A percentile compares a stretch with the other conserved stretches of the same genome.
Conservation (phyloP, 306 rosid genomes). For the Fragaria nilgerrensis region DNA sequence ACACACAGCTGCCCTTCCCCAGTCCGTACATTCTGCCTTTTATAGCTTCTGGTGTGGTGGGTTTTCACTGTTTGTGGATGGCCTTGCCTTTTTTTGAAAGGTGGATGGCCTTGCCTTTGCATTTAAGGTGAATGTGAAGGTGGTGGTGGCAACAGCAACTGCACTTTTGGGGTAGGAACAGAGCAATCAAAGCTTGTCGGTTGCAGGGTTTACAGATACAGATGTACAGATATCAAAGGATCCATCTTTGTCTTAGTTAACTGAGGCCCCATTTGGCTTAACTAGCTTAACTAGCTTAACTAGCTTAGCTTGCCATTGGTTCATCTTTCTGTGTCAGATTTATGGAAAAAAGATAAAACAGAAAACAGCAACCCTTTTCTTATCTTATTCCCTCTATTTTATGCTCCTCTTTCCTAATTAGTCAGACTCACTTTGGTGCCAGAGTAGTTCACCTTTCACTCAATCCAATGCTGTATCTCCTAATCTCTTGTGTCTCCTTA, state of each 20-base stretch:
- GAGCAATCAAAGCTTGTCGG: constrained; percentile 45
- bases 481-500: constrained; percentile 72
- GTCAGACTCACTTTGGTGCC: constrained; percentile 16
- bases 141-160: not conserved
- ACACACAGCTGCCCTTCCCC: constrained; percentile 41
- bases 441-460: constrained; percentile 3
- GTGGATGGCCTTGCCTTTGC: constrained; percentile 29
- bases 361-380: not conserved
- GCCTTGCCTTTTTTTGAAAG: too few relatives aligned
- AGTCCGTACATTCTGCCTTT: constrained; percentile 24
- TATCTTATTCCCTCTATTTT: not conserved
- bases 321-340: constrained; percentile 16
- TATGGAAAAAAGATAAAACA: not conserved
- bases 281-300: not conserved
- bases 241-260: not conserved
- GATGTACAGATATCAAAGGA: not conserved
- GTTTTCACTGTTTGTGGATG: constrained; percentile 38
- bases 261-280: constrained; percentile 8
- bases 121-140: not conserved
- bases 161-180: not conserved
- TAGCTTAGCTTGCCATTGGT: constrained; percentile 29
- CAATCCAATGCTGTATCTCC: constrained; percentile 66
- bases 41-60: constrained; percentile 15
- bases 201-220: constrained; percentile 36
- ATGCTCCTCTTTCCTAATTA: not conserved